phyloP scores from a whole-genome alignment of 148 eudicot genomes.

The Agrostemma githago region DNA sequence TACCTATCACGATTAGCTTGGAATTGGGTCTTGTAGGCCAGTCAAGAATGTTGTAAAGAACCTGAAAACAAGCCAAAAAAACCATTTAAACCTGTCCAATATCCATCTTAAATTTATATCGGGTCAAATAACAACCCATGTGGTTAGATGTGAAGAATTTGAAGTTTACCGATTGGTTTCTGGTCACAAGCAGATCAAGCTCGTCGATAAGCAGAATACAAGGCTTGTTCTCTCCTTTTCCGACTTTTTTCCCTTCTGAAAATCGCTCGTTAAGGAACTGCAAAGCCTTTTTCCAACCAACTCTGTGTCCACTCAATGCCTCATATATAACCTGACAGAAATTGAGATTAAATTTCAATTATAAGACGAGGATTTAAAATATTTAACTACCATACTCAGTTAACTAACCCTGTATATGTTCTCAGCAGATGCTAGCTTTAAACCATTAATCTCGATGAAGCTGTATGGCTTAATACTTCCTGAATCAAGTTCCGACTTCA shows the following conservation, averaged over 20 bases:
- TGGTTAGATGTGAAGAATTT: background rate
- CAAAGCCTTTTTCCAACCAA: conserved; percentile 91
- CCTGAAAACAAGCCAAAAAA: conserved; percentile 37
- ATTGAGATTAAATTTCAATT: conserved; percentile 17
- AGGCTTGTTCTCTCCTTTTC: conserved; percentile 70
- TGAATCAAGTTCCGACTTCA: conserved; percentile 83
- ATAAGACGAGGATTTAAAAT: background rate
- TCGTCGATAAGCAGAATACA: conserved; percentile 94
- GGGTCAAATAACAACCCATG: too few relatives aligned
- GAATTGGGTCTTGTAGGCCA: conserved; percentile 99
- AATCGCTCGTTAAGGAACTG: conserved; percentile 77
- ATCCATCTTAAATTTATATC: too few relatives aligned
- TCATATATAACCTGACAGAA: conserved; percentile 83
- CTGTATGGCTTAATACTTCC: conserved; percentile 75
- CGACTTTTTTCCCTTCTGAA: conserved; percentile 59
- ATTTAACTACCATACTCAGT: background rate
- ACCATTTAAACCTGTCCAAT: background rate
- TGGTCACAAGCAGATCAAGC: conserved; percentile 91
- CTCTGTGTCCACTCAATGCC: conserved; percentile 85
- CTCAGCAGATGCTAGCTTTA: conserved; percentile 92
- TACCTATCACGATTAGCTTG: conserved; percentile 90
- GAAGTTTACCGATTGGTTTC: conserved; percentile 77
- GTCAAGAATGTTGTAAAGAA: conserved; percentile 96
- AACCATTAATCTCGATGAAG: conserved; percentile 87
- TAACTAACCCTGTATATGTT: conserved; percentile 72